A percentile compares a stretch with the other conserved stretches of the same genome.
Evolutionary conservation across 2,329 filamentous ascomycete species (phyloP).

Genomic region (Aspergillus awamori): DNA sequence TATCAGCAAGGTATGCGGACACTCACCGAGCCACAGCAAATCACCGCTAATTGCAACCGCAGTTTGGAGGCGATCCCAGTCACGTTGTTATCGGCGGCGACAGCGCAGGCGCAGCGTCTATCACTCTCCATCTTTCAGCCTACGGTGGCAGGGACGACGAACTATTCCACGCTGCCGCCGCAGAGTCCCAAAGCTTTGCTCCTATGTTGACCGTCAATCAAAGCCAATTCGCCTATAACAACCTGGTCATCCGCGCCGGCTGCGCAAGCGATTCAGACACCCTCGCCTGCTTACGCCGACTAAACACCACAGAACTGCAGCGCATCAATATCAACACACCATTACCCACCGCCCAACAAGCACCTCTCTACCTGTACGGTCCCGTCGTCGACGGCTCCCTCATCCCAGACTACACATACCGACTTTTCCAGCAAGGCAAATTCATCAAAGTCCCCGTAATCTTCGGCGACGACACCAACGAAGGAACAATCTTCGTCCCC

Average conservation of each 20-base stretch:
- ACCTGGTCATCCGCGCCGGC: constrained; percentile 52
- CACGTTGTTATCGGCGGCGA: constrained; percentile 71
- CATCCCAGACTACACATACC: constrained; percentile 54
- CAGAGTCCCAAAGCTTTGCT: constrained; percentile 58
- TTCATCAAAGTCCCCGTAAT: constrained; percentile 59
- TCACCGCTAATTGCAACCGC: constrained; percentile 8
- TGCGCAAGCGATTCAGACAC: constrained; percentile 48
- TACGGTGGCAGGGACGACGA: constrained; percentile 52
- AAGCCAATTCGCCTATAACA: constrained; percentile 57
- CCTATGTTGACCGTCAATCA: constrained; percentile 52
- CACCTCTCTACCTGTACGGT: constrained; percentile 56
- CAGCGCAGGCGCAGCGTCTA: constrained; percentile 66
- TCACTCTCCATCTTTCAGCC: constrained; percentile 65
- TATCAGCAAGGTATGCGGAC: constrained; percentile 52
- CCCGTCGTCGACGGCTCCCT: constrained; percentile 56
- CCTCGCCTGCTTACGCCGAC: constrained; percentile 53
- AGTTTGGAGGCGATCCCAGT: constrained; percentile 70
- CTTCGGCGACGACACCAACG: constrained; percentile 64
- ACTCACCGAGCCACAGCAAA: neutral
- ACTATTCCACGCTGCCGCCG: constrained; percentile 57
- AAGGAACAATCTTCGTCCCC: constrained; percentile 65
- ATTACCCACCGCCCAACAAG: constrained; percentile 46
- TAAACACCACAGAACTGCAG: constrained; percentile 51
- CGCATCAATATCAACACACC: constrained; percentile 49
- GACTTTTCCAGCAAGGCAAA: constrained; percentile 51